Percentiles rank a stretch among this genome's conserved stretches.
These are phyloP conservation scores for Sugiyamaella valdiviana DNA, from an alignment of 805 yeast genomes.

Conservation along the genomic window DNA sequence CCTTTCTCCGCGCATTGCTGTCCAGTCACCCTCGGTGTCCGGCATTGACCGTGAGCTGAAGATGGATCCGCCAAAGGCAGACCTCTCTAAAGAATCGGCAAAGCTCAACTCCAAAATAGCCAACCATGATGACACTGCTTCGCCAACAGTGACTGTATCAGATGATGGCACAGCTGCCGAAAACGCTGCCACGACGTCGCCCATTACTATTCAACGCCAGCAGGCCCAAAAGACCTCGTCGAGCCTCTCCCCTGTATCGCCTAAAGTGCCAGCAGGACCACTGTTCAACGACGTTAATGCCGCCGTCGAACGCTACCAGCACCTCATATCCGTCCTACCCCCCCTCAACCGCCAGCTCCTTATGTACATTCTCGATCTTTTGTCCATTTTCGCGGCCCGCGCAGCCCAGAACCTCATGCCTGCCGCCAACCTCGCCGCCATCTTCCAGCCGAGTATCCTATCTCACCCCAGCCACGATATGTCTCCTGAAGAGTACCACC, in stretches of 20 bases:
- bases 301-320: conserved; percentile 66
- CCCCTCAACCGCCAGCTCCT: conserved; percentile 72
- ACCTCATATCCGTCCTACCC: conserved; percentile 63
- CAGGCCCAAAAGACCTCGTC: too few relatives aligned
- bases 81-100: too few relatives aligned
- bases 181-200: too few relatives aligned
- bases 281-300: conserved; percentile 24
- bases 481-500: conserved; percentile 84
- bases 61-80: neutral
- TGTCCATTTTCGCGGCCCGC: conserved; percentile 77
- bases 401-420: conserved; percentile 82
- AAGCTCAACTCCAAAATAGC: too few relatives aligned
- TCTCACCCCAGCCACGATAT: conserved; percentile 91
- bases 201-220: too few relatives aligned
- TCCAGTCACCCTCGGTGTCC: neutral
- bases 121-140: too few relatives aligned
- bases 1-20: neutral
- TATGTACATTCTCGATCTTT: conserved; percentile 77
- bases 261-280: neutral
- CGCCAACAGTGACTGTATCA: too few relatives aligned
- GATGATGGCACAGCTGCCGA: too few relatives aligned
- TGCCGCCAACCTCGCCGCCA: conserved; percentile 86
- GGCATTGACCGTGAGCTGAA: neutral
- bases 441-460: conserved; percentile 92
- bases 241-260: neutral